Conservation (phyloP, 176 grass and related monocot genomes). For the Chrysopogon serrulatus region DNA sequence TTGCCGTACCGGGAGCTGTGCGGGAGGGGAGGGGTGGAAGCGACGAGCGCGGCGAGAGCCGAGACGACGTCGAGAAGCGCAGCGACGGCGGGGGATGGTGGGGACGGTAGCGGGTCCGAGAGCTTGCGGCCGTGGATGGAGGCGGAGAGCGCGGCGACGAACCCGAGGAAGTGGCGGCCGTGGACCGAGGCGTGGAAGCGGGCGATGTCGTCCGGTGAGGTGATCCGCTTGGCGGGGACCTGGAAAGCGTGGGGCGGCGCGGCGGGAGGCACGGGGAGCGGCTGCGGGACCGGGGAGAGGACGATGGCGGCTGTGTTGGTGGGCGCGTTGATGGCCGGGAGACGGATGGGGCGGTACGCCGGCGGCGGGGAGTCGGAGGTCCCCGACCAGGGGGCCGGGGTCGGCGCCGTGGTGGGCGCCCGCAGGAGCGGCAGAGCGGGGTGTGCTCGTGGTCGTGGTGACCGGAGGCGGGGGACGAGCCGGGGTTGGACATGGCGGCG, state of each 20-base stretch:
- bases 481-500: constrained; percentile 52
- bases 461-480: constrained; percentile 10
- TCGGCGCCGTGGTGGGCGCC: constrained; percentile 32
- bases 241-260: constrained; percentile 54
- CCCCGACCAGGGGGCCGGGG: constrained; percentile 46
- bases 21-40: constrained; percentile 55
- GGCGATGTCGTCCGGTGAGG: constrained; percentile 53
- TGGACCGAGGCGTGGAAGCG: constrained; percentile 62
- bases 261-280: constrained; percentile 45
- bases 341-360: constrained; percentile 93
- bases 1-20: constrained; percentile 85
- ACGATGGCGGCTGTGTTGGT: constrained; percentile 73
- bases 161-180: constrained; percentile 76
- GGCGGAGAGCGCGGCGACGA: constrained; percentile 71
- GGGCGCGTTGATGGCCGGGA: constrained; percentile 78
- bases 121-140: constrained; percentile 74
- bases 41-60: constrained; percentile 47
- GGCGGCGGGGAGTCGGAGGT: constrained; percentile 63
- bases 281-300: constrained; percentile 70
- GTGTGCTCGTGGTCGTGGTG: constrained; percentile 20
- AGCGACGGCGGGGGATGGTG: constrained; percentile 43
- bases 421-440: constrained; percentile 43
- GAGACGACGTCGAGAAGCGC: constrained; percentile 56
- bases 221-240: constrained; percentile 56
- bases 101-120: constrained; percentile 55